Conservation (phyloP, 2,329 filamentous ascomycete genomes). For the Diaporthe destruens region DNA sequence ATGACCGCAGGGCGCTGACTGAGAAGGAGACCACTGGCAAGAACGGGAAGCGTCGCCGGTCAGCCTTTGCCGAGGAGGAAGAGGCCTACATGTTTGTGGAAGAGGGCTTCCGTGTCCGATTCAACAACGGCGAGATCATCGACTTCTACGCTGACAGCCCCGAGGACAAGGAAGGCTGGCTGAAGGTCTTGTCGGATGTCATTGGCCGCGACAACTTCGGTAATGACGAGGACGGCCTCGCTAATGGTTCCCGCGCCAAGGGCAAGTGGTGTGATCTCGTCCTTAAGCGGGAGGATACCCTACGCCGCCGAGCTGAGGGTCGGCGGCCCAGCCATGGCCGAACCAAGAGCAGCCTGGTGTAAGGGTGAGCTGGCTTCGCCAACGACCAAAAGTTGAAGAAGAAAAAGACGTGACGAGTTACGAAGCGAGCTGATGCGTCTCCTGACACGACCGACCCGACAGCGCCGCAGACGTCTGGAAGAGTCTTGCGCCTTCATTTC, state of each 20-base stretch:
- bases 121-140: conserved; percentile 97
- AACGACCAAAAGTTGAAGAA: background rate
- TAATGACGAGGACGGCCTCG: conserved; percentile 59
- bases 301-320: conserved; percentile 67
- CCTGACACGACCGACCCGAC: background rate
- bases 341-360: conserved; percentile 63
- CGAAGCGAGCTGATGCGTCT: conserved; percentile 31
- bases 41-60: conserved; percentile 85
- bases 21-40: conserved; percentile 85
- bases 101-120: conserved; percentile 98
- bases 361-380: conserved; percentile 37
- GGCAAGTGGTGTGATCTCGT: conserved; percentile 77
- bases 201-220: conserved; percentile 67
- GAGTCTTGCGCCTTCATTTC: background rate
- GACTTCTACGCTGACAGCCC: conserved; percentile 96
- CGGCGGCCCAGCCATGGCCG: conserved; percentile 62
- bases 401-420: conserved; percentile 39
- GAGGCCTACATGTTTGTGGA: conserved; percentile 99
- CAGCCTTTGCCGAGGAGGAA: conserved; percentile 96
- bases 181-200: conserved; percentile 85
- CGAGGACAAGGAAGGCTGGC: conserved; percentile 92
- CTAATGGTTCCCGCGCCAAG: conserved; percentile 56
- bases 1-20: conserved; percentile 86
- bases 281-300: conserved; percentile 71
- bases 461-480: background rate